Conservation (phyloP, 2,329 filamentous ascomycete genomes). For the Colletotrichum salicis region DNA sequence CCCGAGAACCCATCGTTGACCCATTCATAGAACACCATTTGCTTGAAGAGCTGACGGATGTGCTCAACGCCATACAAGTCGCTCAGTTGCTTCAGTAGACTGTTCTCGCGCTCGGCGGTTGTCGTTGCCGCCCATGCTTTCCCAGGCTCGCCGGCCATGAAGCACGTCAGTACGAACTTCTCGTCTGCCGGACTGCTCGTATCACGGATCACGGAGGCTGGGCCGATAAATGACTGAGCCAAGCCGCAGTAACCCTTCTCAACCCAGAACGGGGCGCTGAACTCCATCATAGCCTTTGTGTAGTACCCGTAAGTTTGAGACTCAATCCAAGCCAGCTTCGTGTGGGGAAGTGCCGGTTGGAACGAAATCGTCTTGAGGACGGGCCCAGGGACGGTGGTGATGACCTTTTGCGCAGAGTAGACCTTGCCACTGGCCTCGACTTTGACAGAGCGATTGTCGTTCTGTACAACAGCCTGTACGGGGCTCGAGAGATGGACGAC, state of each 20-base stretch:
- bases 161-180: constrained; percentile 51
- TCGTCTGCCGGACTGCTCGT: constrained; percentile 44
- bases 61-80: constrained; percentile 38
- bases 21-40: constrained; percentile 51
- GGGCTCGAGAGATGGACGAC: constrained; percentile 43
- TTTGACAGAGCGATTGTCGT: constrained; percentile 20
- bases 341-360: constrained; percentile 54
- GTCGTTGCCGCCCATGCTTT: constrained; percentile 43
- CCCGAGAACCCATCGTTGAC: constrained; percentile 49
- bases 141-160: constrained; percentile 51
- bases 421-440: constrained; percentile 38
- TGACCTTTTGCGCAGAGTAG: constrained; percentile 54
- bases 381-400: constrained; percentile 60
- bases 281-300: constrained; percentile 60
- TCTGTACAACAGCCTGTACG: constrained; percentile 45
- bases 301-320: constrained; percentile 57
- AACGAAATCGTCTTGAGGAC: constrained; percentile 58
- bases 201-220: constrained; percentile 57
- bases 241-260: constrained; percentile 55
- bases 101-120: constrained; percentile 35
- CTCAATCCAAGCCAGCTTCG: constrained; percentile 48
- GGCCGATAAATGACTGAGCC: constrained; percentile 56
- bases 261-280: constrained; percentile 51
- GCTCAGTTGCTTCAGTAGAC: constrained; percentile 42
- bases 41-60: constrained; percentile 41